Evolutionary conservation across 148 eudicot species (phyloP).

Genomic region (Cornus controversa): DNA sequence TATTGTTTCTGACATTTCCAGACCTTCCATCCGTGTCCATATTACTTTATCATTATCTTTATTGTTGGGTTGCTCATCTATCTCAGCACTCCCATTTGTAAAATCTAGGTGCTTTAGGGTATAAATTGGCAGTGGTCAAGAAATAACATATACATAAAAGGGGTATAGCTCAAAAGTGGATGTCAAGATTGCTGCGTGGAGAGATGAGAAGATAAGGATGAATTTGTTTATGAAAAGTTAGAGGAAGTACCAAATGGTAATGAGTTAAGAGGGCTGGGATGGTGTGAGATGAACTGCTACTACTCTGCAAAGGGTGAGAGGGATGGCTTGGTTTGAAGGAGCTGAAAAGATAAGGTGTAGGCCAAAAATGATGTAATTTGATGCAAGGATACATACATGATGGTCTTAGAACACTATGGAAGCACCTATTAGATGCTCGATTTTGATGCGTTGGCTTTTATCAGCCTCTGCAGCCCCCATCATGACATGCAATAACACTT

Average conservation of each 20-base stretch:
- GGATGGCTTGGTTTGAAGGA: not conserved
- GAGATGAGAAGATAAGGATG: not conserved
- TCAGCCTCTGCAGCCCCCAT: not conserved
- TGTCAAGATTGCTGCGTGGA: not conserved
- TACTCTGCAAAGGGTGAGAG: not conserved
- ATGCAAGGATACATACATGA: not conserved
- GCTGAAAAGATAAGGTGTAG: not conserved
- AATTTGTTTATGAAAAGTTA: not conserved
- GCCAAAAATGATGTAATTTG: not conserved
- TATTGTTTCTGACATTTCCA: not conserved
- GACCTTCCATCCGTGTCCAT: not conserved
- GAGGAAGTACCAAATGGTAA: not conserved
- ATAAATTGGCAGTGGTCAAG: not conserved
- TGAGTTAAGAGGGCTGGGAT: not conserved
- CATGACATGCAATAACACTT: not conserved
- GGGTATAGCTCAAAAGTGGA: not conserved
- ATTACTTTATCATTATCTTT: not conserved
- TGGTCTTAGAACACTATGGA: not conserved
- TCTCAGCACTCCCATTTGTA: not conserved
- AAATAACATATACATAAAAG: no score
- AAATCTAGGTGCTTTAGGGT: not conserved
- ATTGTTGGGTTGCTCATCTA: not conserved
- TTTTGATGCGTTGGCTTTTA: not conserved
- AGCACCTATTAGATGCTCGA: not conserved
- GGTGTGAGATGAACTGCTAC: not conserved